Percentiles rank a stretch among this genome's conserved stretches.
Evolutionary conservation across 768 basidiomycete genomes (phyloP).

Genomic region (Auricularia heimuer): DNA sequence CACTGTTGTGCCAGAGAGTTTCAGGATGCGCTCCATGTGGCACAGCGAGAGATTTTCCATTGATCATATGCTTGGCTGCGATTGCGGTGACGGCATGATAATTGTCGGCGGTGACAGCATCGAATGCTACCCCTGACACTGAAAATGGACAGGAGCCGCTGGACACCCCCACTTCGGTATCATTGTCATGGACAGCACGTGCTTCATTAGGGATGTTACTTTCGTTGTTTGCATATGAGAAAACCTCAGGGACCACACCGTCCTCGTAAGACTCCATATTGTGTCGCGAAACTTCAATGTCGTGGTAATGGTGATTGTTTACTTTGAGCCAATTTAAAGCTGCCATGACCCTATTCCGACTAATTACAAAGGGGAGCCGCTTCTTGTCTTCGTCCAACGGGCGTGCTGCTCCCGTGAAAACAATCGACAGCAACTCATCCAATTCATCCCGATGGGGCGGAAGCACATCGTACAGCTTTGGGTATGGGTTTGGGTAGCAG

Average conservation of each 20-base stretch:
- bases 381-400: constrained; percentile 22
- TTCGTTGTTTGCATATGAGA: constrained; percentile 6
- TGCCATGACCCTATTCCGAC: constrained; percentile 12
- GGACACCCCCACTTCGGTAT: constrained; percentile 12
- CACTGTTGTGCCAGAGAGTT: not conserved
- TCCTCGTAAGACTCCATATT: constrained; percentile 8
- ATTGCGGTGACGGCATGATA: not conserved
- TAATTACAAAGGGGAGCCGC: constrained; percentile 17
- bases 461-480: not conserved
- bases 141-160: constrained; percentile 13
- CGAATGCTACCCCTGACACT: constrained; percentile 11
- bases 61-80: not conserved
- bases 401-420: constrained; percentile 21
- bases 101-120: not conserved
- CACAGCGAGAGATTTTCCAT: not conserved
- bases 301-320: constrained; percentile 25
- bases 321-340: constrained; percentile 27
- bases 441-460: constrained; percentile 16
- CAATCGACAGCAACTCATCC: constrained; percentile 22
- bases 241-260: constrained; percentile 14
- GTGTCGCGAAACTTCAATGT: constrained; percentile 20
- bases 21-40: not conserved
- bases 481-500: constrained; percentile 13
- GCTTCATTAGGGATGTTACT: constrained; percentile 17
- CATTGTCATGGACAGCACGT: constrained; percentile 18